Conservation (phyloP, 805 yeast genomes). For the Clavispora fructus region DNA sequence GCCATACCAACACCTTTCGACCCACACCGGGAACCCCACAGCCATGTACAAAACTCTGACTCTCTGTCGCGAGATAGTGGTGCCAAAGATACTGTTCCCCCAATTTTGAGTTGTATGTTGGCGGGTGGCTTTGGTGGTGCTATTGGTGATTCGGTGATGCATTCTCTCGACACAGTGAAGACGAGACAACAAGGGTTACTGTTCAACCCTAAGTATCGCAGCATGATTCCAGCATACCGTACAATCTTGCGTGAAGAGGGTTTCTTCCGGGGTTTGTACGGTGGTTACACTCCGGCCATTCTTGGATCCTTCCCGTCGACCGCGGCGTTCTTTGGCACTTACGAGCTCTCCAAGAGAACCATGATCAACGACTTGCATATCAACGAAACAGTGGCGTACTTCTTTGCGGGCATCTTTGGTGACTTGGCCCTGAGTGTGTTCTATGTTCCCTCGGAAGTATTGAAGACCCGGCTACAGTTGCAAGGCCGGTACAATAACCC, state of each 20-base stretch:
- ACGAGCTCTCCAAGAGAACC: conserved; percentile 72
- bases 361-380: conserved; percentile 58
- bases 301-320: conserved; percentile 92
- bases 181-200: conserved; percentile 97
- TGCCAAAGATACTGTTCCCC: conserved; percentile 19
- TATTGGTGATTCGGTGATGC: conserved; percentile 90
- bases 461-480: conserved; percentile 87
- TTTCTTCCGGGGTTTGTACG: conserved; percentile 72
- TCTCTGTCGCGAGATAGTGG: neutral
- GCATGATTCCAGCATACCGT: conserved; percentile 68
- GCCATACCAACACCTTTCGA: conserved; percentile 18
- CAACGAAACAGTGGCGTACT: conserved; percentile 76
- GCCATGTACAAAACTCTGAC: neutral
- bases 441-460: conserved; percentile 93
- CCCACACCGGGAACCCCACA: conserved; percentile 9
- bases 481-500: conserved; percentile 87
- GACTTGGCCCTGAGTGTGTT: conserved; percentile 84
- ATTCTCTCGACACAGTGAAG: conserved; percentile 92
- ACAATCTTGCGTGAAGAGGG: conserved; percentile 87
- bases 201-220: conserved; percentile 56
- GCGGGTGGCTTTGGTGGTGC: conserved; percentile 97
- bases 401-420: conserved; percentile 87
- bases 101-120: conserved; percentile 57
- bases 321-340: conserved; percentile 88
- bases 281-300: conserved; percentile 91